Evolutionary conservation across 176 grass and related monocot species (phyloP), one percentile per base, ranked within the genome.

Genomic region (Eremochloa ophiuroides): DNA sequence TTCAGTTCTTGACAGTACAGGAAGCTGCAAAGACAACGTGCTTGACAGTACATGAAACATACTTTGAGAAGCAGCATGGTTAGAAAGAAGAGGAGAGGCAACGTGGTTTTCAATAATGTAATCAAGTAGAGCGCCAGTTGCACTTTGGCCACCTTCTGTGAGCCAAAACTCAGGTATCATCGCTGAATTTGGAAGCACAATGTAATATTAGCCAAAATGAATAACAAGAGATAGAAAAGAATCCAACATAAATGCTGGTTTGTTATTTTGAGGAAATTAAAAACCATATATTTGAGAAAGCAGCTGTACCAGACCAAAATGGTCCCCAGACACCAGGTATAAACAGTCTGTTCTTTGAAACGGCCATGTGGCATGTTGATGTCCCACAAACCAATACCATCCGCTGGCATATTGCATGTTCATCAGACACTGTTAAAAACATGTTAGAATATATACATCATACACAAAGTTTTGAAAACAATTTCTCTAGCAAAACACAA

Each of bases 371-470:
- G 69, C 96, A 98, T 82, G 96, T 95, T 53, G 93, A 98, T 81
- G 92, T 98, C 37, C 95, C 95, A 78, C 95, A 98, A 58, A 98
- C 95, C 89, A 98, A 89, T 65, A 93, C 90, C 86, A 98, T 91
- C 16, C 88, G 86, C 17, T 70, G 85, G 74, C 83, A 91, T 79
- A 98, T 93, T 74, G 75, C 86, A 79, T 95, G 84, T 89, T 91
- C 92, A 84, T 89, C 84, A 62, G 64, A 4, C 72, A 78, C 88
- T 92, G 83, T 50, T 75, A 87, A 30, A 15, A 73, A 40, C 71
- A 48, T 69, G 66, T 67, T 28, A 77, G 61, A 53, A 30, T 58
- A 88, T 74, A 72, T 66, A 73, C 22, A 80, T 44, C 20, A 68
- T 28, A 22, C 34, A 59, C 6, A 16, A 22, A 20, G 16, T 17